Conservation (phyloP, 106 monocot genomes). For the Apostasia ramifera region DNA sequence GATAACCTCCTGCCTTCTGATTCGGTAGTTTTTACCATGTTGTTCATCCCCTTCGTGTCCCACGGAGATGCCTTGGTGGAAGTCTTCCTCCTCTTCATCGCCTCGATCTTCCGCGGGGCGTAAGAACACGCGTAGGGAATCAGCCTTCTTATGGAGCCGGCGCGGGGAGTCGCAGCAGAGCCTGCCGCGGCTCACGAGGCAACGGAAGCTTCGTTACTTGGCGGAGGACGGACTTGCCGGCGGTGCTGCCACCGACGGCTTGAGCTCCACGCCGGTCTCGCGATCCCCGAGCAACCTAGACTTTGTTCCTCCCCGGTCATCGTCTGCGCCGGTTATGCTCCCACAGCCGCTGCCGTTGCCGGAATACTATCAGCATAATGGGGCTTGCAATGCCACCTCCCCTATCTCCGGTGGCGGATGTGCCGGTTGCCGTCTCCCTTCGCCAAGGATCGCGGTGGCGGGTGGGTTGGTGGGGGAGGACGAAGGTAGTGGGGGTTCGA, state of each 20-base stretch:
- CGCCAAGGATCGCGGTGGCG: not conserved
- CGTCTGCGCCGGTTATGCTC: conserved; percentile 19
- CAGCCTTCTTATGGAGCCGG: not conserved
- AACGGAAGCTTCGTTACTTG: not conserved
- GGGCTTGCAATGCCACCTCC: not conserved
- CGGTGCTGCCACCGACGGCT: not conserved
- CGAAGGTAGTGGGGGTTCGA: not conserved
- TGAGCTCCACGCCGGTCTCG: conserved; percentile 15
- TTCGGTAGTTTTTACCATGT: not conserved
- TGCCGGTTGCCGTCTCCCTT: conserved; percentile 5
- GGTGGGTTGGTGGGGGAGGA: conserved; percentile 9
- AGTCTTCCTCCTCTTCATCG: not conserved
- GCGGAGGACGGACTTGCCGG: conserved; percentile 5
- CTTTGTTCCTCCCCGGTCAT: conserved; percentile 2
- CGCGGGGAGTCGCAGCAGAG: not conserved
- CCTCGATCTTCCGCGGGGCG: not conserved
- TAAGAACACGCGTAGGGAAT: not conserved
- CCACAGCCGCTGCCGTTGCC: conserved; percentile 33
- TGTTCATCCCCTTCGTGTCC: not conserved
- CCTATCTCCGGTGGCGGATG: not conserved
- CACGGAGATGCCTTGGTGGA: conserved; percentile 11
- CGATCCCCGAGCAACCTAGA: conserved; percentile 8
- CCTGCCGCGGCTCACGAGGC: not conserved
- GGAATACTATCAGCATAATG: not conserved
- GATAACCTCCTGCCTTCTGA: not conserved